phyloP scores from a whole-genome alignment of 2,329 filamentous ascomycete genomes.

The Fonsecaea multimorphosa region DNA sequence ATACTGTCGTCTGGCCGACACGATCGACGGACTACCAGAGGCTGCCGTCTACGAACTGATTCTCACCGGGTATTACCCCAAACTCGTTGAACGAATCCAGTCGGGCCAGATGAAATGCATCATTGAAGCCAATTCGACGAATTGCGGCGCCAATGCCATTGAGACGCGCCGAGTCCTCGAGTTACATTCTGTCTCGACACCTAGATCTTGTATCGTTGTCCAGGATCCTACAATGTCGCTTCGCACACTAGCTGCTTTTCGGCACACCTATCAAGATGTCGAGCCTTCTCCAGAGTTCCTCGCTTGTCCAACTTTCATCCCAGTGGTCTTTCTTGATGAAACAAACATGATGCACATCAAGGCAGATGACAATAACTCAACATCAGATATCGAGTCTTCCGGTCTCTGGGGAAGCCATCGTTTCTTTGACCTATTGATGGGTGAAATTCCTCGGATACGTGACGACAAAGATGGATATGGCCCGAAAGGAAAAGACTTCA shows the following conservation, averaged over 20 bases:
- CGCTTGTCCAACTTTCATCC: constrained; percentile 46
- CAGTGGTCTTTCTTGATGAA: constrained; percentile 26
- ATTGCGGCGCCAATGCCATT: constrained; percentile 54
- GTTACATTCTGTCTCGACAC: constrained; percentile 36
- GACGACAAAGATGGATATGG: constrained; percentile 54
- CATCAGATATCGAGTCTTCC: constrained; percentile 8
- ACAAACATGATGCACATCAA: not conserved
- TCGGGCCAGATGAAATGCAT: constrained; percentile 44
- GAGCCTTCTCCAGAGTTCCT: constrained; percentile 38
- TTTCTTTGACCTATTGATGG: constrained; percentile 52
- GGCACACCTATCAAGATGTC: constrained; percentile 46
- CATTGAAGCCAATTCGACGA: constrained; percentile 54
- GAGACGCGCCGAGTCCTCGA: constrained; percentile 48
- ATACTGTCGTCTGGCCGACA: constrained; percentile 40
- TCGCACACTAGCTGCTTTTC: constrained; percentile 51
- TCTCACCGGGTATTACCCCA: constrained; percentile 40
- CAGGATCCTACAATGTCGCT: constrained; percentile 57
- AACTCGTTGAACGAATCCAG: constrained; percentile 35
- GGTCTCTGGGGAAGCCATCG: constrained; percentile 49
- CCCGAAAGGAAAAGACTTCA: constrained; percentile 52
- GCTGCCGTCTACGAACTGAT: constrained; percentile 49
- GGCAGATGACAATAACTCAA: not conserved
- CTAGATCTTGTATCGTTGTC: constrained; percentile 46
- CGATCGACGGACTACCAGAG: constrained; percentile 48
- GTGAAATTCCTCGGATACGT: constrained; percentile 53